Conservation (phyloP, 345 rosid species). For the Sapria himalayana region DNA sequence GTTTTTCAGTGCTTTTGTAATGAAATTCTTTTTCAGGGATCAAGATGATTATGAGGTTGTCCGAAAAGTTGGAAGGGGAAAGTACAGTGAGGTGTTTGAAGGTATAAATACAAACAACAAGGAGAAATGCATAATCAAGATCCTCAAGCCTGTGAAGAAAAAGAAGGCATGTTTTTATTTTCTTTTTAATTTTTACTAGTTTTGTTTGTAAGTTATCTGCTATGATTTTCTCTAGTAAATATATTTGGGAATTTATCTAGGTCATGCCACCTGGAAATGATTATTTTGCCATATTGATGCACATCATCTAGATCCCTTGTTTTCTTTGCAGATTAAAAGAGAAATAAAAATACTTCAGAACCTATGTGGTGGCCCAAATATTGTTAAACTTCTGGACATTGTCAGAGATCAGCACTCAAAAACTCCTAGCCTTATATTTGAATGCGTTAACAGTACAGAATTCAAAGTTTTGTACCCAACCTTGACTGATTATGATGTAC, state of each 20-base stretch:
- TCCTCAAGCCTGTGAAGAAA: conserved; percentile 82
- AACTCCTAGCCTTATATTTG: conserved; percentile 69
- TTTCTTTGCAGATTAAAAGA: conserved; percentile 41
- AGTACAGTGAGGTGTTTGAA: conserved; percentile 71
- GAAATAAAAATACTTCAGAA: conserved; percentile 77
- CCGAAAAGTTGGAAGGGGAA: conserved; percentile 69
- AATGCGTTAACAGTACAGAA: conserved; percentile 69
- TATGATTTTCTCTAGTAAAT: neutral
- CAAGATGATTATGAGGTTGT: conserved; percentile 88
- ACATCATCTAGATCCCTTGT: no score
- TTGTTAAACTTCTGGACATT: conserved; percentile 52
- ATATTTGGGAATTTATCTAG: conserved; percentile 4
- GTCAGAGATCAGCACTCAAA: conserved; percentile 73
- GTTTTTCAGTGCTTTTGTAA: no score
- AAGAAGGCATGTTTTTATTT: conserved; percentile 33
- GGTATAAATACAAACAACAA: conserved; percentile 51
- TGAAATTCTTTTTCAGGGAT: conserved; percentile 27
- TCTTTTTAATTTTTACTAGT: neutral
- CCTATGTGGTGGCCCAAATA: conserved; percentile 55
- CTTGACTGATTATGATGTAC: conserved; percentile 73
- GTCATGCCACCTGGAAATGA: neutral
- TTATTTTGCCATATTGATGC: no score
- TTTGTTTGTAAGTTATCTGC: neutral
- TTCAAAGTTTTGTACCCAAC: conserved; percentile 67
- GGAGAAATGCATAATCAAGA: conserved; percentile 53